Percentiles rank a stretch among this genome's conserved stretches.
These are phyloP conservation scores for Anaeromyces robustus DNA, from an alignment of 192 early-diverging fungal species.

Conservation along the genomic window DNA sequence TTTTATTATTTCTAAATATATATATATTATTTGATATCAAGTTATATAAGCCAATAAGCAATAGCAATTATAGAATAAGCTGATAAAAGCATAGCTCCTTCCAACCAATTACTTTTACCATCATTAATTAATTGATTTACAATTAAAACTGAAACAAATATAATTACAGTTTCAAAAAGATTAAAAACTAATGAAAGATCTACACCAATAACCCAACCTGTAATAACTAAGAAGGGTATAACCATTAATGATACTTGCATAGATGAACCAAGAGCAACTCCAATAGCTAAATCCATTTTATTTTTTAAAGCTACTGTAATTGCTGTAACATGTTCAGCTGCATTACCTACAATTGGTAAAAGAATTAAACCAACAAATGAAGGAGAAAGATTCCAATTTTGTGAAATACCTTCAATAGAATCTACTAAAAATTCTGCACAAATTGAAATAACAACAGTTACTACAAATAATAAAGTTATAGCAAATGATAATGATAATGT, in stretches of 20 bases:
- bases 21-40: too few species aligned
- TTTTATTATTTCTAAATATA: too few species aligned
- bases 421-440: constrained; percentile 75
- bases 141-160: constrained; percentile 67
- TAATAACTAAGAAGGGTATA: constrained; percentile 37
- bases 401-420: constrained; percentile 60
- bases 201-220: constrained; percentile 69
- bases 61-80: constrained; percentile 72
- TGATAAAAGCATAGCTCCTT: constrained; percentile 66
- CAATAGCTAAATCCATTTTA: constrained; percentile 84
- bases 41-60: constrained; percentile 21
- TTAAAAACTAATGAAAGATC: constrained; percentile 74
- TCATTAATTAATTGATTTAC: constrained; percentile 45
- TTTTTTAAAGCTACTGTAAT: constrained; percentile 62
- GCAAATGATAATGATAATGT: constrained; percentile 19
- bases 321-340: constrained; percentile 61
- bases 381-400: constrained; percentile 49
- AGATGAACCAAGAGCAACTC: constrained; percentile 74
- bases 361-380: constrained; percentile 85
- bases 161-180: constrained; percentile 59
- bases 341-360: constrained; percentile 82
- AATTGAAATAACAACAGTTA: constrained; percentile 55
- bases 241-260: constrained; percentile 83
- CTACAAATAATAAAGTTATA: constrained; percentile 32
- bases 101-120: constrained; percentile 83